phyloP scores from a whole-genome alignment of 2,329 filamentous ascomycete species.

The Aschersonia sp. region DNA sequence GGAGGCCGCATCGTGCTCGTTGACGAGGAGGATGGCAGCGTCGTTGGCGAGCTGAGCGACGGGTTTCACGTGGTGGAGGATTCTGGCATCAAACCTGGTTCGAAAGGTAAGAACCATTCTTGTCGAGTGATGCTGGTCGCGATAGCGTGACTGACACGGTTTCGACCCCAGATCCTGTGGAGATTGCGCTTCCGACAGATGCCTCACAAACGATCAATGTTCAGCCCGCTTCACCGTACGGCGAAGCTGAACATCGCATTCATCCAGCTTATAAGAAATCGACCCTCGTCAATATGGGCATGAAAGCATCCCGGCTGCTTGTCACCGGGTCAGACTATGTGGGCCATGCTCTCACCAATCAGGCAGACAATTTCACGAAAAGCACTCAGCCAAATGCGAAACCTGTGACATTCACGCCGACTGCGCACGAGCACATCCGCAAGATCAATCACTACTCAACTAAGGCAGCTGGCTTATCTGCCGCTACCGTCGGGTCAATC shows the following conservation, averaged over 20 bases:
- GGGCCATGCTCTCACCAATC: slow-evolving; percentile 59
- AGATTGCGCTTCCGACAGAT: slow-evolving; percentile 58
- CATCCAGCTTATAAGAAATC: slow-evolving; percentile 90
- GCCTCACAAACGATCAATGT: slow-evolving; percentile 51
- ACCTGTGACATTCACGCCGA: slow-evolving; percentile 75
- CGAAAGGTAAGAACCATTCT: slow-evolving; percentile 53
- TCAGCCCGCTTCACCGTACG: slow-evolving; percentile 48
- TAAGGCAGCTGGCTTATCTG: slow-evolving; percentile 62
- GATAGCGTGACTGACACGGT: not conserved
- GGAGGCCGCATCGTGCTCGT: slow-evolving; percentile 77
- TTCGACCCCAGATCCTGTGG: slow-evolving; percentile 47
- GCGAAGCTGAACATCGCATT: slow-evolving; percentile 35
- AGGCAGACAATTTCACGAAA: slow-evolving; percentile 68
- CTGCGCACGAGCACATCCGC: slow-evolving; percentile 72
- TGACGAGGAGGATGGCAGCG: slow-evolving; percentile 90
- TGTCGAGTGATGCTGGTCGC: no score
- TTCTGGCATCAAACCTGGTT: slow-evolving; percentile 62
- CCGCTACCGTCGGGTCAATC: slow-evolving; percentile 77
- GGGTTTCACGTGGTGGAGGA: slow-evolving; percentile 72
- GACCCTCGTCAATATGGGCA: slow-evolving; percentile 72
- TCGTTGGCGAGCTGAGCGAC: slow-evolving; percentile 81
- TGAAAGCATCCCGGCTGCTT: slow-evolving; percentile 77
- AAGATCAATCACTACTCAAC: slow-evolving; percentile 80
- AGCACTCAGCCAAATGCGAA: slow-evolving; percentile 65
- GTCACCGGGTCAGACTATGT: slow-evolving; percentile 75